These are phyloP conservation scores for Isabelozyma pseudorhagii DNA, from an alignment of 805 yeast genomes.

Conservation along the genomic window DNA sequence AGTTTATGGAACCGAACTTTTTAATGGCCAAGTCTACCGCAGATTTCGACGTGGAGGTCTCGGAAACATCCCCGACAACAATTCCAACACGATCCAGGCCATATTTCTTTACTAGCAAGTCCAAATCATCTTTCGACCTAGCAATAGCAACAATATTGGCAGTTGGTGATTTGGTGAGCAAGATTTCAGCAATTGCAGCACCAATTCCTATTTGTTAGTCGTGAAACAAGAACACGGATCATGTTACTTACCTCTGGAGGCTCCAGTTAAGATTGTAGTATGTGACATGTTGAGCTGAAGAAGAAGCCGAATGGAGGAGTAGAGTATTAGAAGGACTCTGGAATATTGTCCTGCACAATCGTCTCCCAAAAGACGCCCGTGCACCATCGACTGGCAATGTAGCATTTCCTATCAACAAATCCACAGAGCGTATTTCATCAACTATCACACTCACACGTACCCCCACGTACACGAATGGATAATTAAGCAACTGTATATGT, in stretches of 20 bases:
- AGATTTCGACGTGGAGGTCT: constrained; percentile 27
- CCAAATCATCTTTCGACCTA: constrained; percentile 52
- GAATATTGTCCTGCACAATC: not conserved
- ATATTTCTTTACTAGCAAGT: constrained; percentile 37
- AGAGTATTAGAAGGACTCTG: not conserved
- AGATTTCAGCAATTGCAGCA: constrained; percentile 57
- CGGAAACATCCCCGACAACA: constrained; percentile 61
- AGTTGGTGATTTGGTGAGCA: constrained; percentile 35
- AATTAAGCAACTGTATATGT: too few relatives aligned
- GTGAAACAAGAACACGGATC: not conserved
- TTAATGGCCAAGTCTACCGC: constrained; percentile 45
- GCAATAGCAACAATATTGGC: constrained; percentile 67
- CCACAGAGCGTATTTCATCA: too few relatives aligned
- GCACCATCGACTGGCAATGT: too few relatives aligned
- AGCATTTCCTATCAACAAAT: too few relatives aligned
- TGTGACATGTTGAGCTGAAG: constrained; percentile 2
- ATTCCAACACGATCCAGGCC: constrained; percentile 49
- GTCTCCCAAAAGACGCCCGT: too few relatives aligned
- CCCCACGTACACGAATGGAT: too few relatives aligned
- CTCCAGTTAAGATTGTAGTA: constrained; percentile 56
- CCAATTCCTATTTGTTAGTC: constrained; percentile 62
- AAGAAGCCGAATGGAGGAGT: not conserved
- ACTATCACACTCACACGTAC: too few relatives aligned
- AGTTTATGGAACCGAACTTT: constrained; percentile 57
- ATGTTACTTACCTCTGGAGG: constrained; percentile 50